Evolutionary conservation across 139 green algal species (phyloP), one percentile per base, ranked within the genome.

Genomic region (Micractinium conductrix): DNA sequence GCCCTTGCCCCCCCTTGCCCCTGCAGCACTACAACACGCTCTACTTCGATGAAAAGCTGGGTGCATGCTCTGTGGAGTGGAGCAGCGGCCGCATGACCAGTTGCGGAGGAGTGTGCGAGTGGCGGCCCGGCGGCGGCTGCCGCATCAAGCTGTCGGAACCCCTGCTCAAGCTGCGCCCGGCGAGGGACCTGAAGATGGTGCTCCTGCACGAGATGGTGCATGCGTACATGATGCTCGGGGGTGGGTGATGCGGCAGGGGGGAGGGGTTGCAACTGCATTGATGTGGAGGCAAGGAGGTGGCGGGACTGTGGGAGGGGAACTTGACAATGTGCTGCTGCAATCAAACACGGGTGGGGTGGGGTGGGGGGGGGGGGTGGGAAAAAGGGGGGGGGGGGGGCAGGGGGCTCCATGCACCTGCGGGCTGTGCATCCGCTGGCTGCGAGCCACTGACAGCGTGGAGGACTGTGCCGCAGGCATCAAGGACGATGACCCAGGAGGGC

Each of bases 121-220:
- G 83, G 45, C 55, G 86, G 1, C 79, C 72, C 0, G 76, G 78
- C 0, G 88, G 90, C 70, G 95, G 93, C 65, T 95, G 91, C 70
- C 43, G 80, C 30, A 95, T 98, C 80, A 90, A 88, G 83, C 87
- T 98, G 58, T 94, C 88, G 0, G 86, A 96, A 85, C 95, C 95
- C 0, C 48, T 98, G 60, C 90, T 98, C 24, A 93, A 93, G 89
- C 89, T 93, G 40, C 92, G 95, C 16, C 93, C 93, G 12, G n/a
- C 69, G 17, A 58, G 81, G 0, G 95, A 97, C 87, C 62, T 97
- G 2, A 97, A 98, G 74, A 84, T 94, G 37, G 94, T 93, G 48
- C 88, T 98, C 75, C 90, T 98, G 45, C 94, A 98, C 83, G 94
- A 97, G 78, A 97, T 97, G 94, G 97, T 93, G 24, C 86, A 89